Conservation (phyloP, 345 rosid species). For the Cardamine occulta region DNA sequence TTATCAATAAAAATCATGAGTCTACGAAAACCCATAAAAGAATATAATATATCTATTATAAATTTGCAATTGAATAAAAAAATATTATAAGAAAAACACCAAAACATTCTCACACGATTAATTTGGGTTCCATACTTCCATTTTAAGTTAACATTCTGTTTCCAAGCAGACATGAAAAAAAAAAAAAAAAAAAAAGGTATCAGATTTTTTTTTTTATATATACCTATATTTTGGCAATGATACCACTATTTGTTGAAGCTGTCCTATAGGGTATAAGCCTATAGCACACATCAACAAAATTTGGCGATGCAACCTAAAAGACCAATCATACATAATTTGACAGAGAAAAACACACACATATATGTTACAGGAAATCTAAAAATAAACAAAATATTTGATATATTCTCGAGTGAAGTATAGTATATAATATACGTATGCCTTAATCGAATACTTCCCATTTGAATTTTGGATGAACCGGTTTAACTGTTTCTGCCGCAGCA, state of each 20-base stretch:
- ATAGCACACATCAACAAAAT: conserved; percentile 1
- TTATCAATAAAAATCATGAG: background rate
- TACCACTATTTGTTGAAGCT: background rate
- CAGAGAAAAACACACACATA: background rate
- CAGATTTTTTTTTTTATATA: background rate
- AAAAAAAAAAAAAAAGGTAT: background rate
- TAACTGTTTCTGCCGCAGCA: conserved; percentile 41
- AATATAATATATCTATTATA: background rate
- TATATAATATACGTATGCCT: background rate
- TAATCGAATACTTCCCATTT: conserved; percentile 76
- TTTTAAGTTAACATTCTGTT: background rate
- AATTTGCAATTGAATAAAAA: background rate
- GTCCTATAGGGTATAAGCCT: background rate
- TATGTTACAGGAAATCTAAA: conserved; percentile 1
- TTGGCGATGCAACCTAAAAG: conserved; percentile 3
- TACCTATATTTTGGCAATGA: background rate
- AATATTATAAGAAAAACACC: background rate
- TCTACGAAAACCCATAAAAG: background rate
- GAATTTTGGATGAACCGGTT: conserved; percentile 55
- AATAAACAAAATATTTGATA: background rate
- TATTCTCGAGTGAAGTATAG: conserved; percentile 1
- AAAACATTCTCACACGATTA: background rate
- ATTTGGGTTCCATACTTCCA: background rate
- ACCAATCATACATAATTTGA: conserved; percentile 1
- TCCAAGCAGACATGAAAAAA: background rate